A percentile compares a stretch with the other conserved stretches of the same genome.
Evolutionary conservation across 805 yeast species (phyloP).

Genomic region (Lipomyces kockii): DNA sequence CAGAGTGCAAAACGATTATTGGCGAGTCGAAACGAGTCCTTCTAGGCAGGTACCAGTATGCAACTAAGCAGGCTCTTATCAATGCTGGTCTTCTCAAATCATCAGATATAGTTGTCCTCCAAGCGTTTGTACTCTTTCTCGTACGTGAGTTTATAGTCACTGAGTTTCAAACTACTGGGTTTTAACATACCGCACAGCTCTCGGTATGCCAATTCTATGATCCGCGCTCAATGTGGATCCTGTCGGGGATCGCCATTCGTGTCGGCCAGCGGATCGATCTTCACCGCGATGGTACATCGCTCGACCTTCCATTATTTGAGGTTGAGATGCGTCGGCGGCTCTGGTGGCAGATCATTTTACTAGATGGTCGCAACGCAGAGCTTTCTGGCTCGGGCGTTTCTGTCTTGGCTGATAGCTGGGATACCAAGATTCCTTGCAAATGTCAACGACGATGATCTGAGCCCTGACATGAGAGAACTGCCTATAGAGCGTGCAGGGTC

Average conservation of each 20-base stretch:
- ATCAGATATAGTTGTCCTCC: not conserved
- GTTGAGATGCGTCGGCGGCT: constrained; percentile 4
- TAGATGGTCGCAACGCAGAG: not conserved
- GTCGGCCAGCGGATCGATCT: not conserved
- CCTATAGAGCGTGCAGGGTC: not conserved
- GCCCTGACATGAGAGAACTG: not conserved
- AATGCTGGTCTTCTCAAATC: not conserved
- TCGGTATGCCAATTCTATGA: not conserved
- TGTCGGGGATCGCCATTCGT: not conserved
- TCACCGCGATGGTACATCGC: not conserved
- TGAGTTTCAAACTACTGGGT: too few species aligned
- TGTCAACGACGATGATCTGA: not conserved
- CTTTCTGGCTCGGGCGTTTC: not conserved
- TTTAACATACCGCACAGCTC: too few species aligned
- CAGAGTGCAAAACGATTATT: not conserved
- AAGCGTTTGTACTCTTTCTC: not conserved
- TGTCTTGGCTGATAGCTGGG: not conserved
- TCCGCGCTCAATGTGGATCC: not conserved
- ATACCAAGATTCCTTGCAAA: not conserved
- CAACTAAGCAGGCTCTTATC: not conserved
- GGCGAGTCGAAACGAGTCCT: not conserved
- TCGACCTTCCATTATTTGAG: not conserved
- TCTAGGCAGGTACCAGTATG: not conserved
- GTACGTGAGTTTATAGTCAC: not conserved
- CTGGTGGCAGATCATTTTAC: not conserved